Base-by-base conservation (phyloP, 225 moss, liverwort and hornwort species). In the Bryoerythrophyllum caledonicum region DNA sequence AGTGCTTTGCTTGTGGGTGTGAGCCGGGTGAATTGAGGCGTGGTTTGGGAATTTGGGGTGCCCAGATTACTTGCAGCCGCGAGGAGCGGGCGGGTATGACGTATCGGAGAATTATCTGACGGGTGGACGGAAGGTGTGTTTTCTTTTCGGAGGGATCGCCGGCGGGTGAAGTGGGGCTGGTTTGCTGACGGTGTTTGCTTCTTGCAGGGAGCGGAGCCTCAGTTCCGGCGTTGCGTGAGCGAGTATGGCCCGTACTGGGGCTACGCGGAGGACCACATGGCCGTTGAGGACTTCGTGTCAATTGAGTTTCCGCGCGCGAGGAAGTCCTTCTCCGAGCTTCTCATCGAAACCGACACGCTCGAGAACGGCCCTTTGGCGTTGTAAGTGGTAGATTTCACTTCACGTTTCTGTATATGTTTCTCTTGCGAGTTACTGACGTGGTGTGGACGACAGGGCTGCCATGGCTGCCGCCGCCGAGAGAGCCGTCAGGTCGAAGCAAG, bases 271-370 rank as follows among this genome's bases (percentile, higher is more conserved):
- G 68, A 46, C 19, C 48, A 19, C 63, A 48, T 59, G 60, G 5
- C 74, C 0, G 63, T 37, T 6, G 70, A 78, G 16, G 74, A 41
- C 23, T 76, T 7, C 19, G 19, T 32, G 8, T 44, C 81, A 14
- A 26, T 66, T 30, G 84, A 79, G 71, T 79, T 44, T 51, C 53
- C 62, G 65, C 86, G 75, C 9, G 78, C 52, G 38, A 63, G 87
- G 63, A 87, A 87, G 67, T 77, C 84, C 1, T 87, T 87, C 82
- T 82, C 82, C 30, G 87, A 87, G 65, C 87, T 87, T 30, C 61
- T 87, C 77, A 82, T 82, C 8, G 82, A 82, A 49, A 74, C 84
- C 17, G 79, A 84, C 14, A 60, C 52, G 28, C 74, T 79, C 4
- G 84, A 87, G 12, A 82, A 72, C 11, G 82, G 84, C 20, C 77